Evolutionary conservation across 345 rosid species (phyloP).

Genomic region (Boechera retrofracta): DNA sequence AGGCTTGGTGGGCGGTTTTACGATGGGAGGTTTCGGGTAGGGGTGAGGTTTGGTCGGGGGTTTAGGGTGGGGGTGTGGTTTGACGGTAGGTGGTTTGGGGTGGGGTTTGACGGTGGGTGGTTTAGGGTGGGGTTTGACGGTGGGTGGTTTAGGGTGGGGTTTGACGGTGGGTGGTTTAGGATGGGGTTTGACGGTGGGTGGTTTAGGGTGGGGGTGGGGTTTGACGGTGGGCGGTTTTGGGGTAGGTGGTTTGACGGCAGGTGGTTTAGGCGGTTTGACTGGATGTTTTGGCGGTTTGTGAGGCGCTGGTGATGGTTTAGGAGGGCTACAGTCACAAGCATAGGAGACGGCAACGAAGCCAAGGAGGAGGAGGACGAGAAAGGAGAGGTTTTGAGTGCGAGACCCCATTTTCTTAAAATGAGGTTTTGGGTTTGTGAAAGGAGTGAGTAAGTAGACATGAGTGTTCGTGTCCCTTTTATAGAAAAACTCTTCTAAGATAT

Average conservation of each 20-base stretch:
- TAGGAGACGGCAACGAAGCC: constrained; percentile 39
- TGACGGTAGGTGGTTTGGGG: background rate
- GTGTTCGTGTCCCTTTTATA: constrained; percentile 35
- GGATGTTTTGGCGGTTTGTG: constrained; percentile 46
- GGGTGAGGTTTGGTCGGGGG: constrained; percentile 27
- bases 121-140: constrained; percentile 15
- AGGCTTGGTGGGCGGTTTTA: constrained; percentile 37
- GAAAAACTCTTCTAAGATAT: background rate
- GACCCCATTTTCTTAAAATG: constrained; percentile 32
- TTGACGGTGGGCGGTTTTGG: constrained; percentile 27
- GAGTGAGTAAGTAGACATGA: constrained; percentile 32
- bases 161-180: constrained; percentile 27
- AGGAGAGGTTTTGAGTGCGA: constrained; percentile 33
- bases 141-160: constrained; percentile 35
- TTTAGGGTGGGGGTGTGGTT: constrained; percentile 20
- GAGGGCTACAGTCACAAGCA: constrained; percentile 42
- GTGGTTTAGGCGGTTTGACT: constrained; percentile 42
- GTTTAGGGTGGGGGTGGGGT: constrained; percentile 29
- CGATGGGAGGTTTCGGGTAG: background rate
- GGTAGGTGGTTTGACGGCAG: constrained; percentile 32
- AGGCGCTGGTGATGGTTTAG: constrained; percentile 39
- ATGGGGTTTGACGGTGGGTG: constrained; percentile 15
- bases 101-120: constrained; percentile 27
- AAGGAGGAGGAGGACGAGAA: constrained; percentile 37
- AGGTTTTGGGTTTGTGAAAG: constrained; percentile 25